Evolutionary conservation across 2,329 filamentous ascomycete genomes (phyloP).

Genomic region (Tolypocladium cylindrosporum): DNA sequence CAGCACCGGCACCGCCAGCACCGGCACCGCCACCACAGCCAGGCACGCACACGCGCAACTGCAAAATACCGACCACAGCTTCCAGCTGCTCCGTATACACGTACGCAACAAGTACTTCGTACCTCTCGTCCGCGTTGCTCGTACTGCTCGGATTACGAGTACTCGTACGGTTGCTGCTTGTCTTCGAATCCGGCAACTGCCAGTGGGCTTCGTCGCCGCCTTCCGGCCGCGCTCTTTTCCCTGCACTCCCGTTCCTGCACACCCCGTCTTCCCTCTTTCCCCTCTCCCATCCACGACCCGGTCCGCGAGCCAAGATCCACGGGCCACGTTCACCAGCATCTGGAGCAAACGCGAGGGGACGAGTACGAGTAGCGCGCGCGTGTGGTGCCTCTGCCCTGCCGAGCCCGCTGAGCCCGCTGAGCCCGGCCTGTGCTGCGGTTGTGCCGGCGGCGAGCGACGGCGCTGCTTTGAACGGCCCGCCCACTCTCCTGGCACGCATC

Average conservation of each 20-base stretch:
- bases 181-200: not conserved
- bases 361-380: not conserved
- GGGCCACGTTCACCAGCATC: not conserved
- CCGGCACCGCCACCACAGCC: not conserved
- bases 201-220: not conserved
- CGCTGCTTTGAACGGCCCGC: not conserved
- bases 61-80: not conserved
- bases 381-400: not conserved
- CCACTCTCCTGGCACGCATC: conserved; percentile 3
- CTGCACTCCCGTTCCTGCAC: not conserved
- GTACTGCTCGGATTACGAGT: no score
- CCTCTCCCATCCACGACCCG: not conserved
- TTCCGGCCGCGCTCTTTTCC: not conserved
- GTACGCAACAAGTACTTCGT: no score
- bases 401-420: not conserved
- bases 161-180: no score
- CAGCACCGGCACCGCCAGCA: not conserved
- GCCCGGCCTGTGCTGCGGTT: not conserved
- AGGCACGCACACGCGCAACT: not conserved
- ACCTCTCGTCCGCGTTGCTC: no score
- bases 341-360: not conserved
- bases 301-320: not conserved
- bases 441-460: not conserved
- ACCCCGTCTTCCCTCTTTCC: not conserved
- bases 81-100: not conserved